Evolutionary conservation across 306 rosid species (phyloP), one percentile per base, ranked within the genome.

Genomic region (Abrus precatorius): DNA sequence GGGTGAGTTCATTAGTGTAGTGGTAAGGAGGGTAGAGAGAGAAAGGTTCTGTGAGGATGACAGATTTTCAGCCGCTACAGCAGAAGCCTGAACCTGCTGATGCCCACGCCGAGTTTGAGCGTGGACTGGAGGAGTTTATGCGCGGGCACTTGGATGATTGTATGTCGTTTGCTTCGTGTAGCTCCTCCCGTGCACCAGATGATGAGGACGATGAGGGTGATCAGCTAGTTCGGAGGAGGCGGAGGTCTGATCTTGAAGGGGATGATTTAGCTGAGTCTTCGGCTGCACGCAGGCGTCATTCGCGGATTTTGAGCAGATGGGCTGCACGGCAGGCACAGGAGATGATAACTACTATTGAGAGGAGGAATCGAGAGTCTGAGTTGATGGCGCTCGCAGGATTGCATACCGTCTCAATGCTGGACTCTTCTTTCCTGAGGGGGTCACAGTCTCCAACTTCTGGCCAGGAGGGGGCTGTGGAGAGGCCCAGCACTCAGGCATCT

Each of bases 301-400:
- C 99, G 0, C 85, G 97, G 75, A 90, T 93, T 86, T 85, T 96
- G 89, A 92, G 97, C 83, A 82, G 97, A 60, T 93, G 98, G 99
- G 99, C 99, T 75, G 99, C 98, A 0, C 87, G 92, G 68, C 99
- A 96, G 89, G 98, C 99, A 0, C 99, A 96, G 86, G 99, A 96
- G 87, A 96, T 96, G 99, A 96, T 96, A n/a, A 93, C 97, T 5
- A 92, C 99, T 0, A 96, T 96, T 72, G 99, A 96, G 86, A 93
- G 97, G 90, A 92, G 99, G 86, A 96, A 93, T 74, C 91, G 95
- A 0, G 99, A 96, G 84, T 90, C 99, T 1, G 99, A 96, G 88
- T 77, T 96, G 87, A 93, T 96, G 97, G 97, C 98, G 1, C 99
- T 96, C 0, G 98, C 99, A 0, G 93, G 98, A 5, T 83, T 96